phyloP scores from a whole-genome alignment of 208 protist species.

The Leishmania martiniquensis region DNA sequence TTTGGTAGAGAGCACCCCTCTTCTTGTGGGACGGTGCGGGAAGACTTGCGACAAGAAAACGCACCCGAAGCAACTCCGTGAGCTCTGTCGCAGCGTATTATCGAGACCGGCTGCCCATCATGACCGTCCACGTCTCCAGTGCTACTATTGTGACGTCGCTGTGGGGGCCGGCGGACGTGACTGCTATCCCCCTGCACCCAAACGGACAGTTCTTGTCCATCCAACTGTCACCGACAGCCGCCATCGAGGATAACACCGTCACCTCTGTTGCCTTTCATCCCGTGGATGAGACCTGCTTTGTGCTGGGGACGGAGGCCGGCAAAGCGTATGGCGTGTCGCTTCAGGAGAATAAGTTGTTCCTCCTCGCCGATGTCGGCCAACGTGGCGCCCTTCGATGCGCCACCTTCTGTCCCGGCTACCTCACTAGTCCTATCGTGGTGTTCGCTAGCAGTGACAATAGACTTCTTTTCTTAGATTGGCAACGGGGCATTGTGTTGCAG shows the following conservation, averaged over 20 bases:
- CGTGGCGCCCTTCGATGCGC: constrained; percentile 26
- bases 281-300: constrained; percentile 33
- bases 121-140: constrained; percentile 24
- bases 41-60: not conserved
- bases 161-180: constrained; percentile 10
- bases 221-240: not conserved
- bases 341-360: constrained; percentile 50
- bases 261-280: constrained; percentile 36
- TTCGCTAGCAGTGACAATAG: constrained; percentile 24
- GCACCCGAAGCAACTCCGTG: not conserved
- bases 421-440: constrained; percentile 36
- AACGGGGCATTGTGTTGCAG: constrained; percentile 38
- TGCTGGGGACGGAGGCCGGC: constrained; percentile 40
- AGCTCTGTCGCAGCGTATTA: not conserved
- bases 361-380: constrained; percentile 31
- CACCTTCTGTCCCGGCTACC: constrained; percentile 35
- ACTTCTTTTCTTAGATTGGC: constrained; percentile 53
- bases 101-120: not conserved
- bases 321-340: constrained; percentile 45
- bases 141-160: constrained; percentile 25
- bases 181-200: constrained; percentile 3
- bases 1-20: too few relatives aligned
- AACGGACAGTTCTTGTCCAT: constrained; percentile 22
- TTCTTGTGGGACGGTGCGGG: not conserved
- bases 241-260: constrained; percentile 1